Evolutionary conservation across 2,329 filamentous ascomycete genomes (phyloP), one percentile per base, ranked within the genome.

Genomic region (Lecanicillium sp.): DNA sequence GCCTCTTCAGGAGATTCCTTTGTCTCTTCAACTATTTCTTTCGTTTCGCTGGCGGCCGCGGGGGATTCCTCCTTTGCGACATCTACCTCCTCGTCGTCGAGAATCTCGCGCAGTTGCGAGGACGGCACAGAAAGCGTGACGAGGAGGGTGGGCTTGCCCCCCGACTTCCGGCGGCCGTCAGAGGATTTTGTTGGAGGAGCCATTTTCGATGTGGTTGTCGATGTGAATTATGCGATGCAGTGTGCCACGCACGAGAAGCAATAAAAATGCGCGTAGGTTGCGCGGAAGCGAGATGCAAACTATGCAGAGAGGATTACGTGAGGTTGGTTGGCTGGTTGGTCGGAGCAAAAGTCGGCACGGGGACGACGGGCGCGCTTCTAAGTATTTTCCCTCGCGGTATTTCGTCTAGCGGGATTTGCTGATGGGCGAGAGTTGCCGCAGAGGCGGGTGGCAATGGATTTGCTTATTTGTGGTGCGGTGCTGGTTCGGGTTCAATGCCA

Each of bases 91-190:
- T 59, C 59, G 18, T 67, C 59, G 46, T 69, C 64, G 46, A 72
- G 47, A 36, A 79, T 61, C 36, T 66, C 64, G 48, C 69, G 69
- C 37, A 83, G 62, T 45, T 60, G 65, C 14, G 64, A 54, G 30
- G 75, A 59, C 17, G 69, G 51, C 35, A 80, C 62, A 49, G 66
- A 72, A 39, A 81, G 57, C 7, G 66, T 78, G 52, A 80, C 57
- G 43, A 78, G 42, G 36, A 67, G 50, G 25, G 42, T 49, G 15
- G 52, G 39, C 46, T 63, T 64, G 51, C 50, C 49, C 42, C 54
- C 56, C 18, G 61, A 63, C 47, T 63, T 64, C 48, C 61, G 60
- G 44, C 61, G 60, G 41, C 49, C 53, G 37, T 62, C 58, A 37
- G 49, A 40, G 32, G 55, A 48, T 44, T 61, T 61, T 50, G 46